Evolutionary conservation across 768 basidiomycete genomes (phyloP).

Genomic region (Leccinum broughii): DNA sequence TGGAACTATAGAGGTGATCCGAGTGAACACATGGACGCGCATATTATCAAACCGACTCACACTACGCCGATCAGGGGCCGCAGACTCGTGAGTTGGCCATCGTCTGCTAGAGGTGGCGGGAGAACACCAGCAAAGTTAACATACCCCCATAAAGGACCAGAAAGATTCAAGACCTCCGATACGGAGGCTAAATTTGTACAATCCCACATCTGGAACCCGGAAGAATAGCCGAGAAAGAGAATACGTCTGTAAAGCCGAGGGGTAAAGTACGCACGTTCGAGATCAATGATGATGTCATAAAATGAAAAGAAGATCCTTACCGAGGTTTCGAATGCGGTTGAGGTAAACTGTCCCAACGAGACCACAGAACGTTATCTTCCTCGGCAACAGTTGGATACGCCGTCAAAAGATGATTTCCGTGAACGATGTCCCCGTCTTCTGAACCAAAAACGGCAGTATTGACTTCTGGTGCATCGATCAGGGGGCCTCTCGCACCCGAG

Average conservation of each 20-base stretch:
- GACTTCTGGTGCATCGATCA: conserved; percentile 18
- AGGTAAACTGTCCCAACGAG: conserved; percentile 33
- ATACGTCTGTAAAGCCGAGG: conserved; percentile 36
- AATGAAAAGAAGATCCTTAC: conserved; percentile 13
- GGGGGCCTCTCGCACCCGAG: conserved; percentile 4
- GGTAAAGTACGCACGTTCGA: conserved; percentile 11
- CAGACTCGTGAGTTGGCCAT: conserved; percentile 34
- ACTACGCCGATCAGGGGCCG: conserved; percentile 38
- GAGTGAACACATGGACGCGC: conserved; percentile 4
- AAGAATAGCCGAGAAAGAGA: conserved; percentile 53
- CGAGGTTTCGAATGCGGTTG: conserved; percentile 18
- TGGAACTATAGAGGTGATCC: background rate
- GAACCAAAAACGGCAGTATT: conserved; percentile 12
- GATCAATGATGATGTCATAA: background rate
- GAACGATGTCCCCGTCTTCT: conserved; percentile 26
- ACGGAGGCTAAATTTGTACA: conserved; percentile 52
- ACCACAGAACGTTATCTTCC: conserved; percentile 34
- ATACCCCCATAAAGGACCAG: conserved; percentile 36
- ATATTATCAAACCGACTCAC: conserved; percentile 25
- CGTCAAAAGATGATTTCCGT: conserved; percentile 18
- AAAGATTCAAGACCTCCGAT: conserved; percentile 54
- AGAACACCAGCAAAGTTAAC: conserved; percentile 44
- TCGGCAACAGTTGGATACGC: conserved; percentile 34
- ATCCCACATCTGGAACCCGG: conserved; percentile 64
- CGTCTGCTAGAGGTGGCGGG: conserved; percentile 27